Evolutionary conservation across 805 yeast genomes (phyloP).

Genomic region (Barnettozyma pratensis): DNA sequence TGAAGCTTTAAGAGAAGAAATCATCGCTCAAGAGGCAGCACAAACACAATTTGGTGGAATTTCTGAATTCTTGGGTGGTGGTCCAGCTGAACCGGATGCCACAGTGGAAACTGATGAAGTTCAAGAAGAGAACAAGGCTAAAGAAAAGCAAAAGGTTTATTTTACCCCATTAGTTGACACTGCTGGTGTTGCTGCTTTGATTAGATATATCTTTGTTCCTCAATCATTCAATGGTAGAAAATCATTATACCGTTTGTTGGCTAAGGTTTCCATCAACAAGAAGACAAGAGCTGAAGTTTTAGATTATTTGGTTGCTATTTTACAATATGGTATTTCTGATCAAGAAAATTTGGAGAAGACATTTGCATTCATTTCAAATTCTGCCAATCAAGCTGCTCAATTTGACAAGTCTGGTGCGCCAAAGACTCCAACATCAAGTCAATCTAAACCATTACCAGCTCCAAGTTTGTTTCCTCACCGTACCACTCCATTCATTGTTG

Average conservation of each 20-base stretch:
- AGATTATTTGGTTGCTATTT: constrained; percentile 57
- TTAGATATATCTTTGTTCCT: constrained; percentile 69
- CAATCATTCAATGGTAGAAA: constrained; percentile 60
- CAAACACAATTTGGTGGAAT: constrained; percentile 1
- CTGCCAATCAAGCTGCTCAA: constrained; percentile 6
- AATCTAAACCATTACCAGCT: constrained; percentile 1
- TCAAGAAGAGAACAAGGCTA: constrained; percentile 19
- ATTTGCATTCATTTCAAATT: constrained; percentile 47
- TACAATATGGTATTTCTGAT: constrained; percentile 70
- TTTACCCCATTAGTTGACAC: constrained; percentile 70
- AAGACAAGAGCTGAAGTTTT: constrained; percentile 75
- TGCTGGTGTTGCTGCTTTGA: constrained; percentile 66
- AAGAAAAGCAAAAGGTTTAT: constrained; percentile 36
- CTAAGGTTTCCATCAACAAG: constrained; percentile 65
- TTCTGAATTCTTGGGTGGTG: background rate
- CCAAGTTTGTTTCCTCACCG: constrained; percentile 41
- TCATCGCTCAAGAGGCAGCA: constrained; percentile 48
- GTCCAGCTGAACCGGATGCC: background rate
- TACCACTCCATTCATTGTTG: constrained; percentile 64
- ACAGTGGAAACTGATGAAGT: constrained; percentile 2
- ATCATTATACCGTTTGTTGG: constrained; percentile 57
- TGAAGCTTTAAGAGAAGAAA: constrained; percentile 54
- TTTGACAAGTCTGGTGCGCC: constrained; percentile 13
- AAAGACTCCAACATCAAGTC: constrained; percentile 14
- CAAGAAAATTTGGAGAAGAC: constrained; percentile 57